A percentile compares a stretch with the other conserved stretches of the same genome.
phyloP scores from a whole-genome alignment of 257 asterid species.

The Ocimum tenuiflorum region DNA sequence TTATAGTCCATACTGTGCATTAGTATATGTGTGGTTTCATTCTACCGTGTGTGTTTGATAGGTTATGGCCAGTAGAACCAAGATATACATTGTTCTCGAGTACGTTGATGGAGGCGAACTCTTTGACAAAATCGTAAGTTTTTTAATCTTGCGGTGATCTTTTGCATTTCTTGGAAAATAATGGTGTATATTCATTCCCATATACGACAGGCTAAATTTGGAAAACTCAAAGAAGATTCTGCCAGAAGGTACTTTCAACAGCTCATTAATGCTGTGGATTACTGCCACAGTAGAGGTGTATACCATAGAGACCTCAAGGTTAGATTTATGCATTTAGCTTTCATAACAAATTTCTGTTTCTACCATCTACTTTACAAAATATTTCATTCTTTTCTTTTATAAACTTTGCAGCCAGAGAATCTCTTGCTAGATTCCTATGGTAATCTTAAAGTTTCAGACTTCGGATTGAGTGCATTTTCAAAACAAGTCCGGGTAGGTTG shows the following conservation, averaged over 20 bases:
- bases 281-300: slow-evolving; percentile 85
- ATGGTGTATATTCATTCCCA: not conserved
- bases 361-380: not conserved
- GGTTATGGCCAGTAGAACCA: slow-evolving; percentile 82
- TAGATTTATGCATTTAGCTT: not conserved
- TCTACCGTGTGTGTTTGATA: slow-evolving; percentile 7
- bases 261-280: slow-evolving; percentile 81
- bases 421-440: slow-evolving; percentile 61
- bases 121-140: slow-evolving; percentile 71
- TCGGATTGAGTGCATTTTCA: slow-evolving; percentile 71
- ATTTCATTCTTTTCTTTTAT: not conserved
- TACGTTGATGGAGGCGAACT: slow-evolving; percentile 81
- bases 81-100: slow-evolving; percentile 75
- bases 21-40: no score
- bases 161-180: not conserved
- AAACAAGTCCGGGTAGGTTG: slow-evolving; percentile 62
- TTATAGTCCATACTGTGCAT: not conserved
- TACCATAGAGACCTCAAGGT: slow-evolving; percentile 87
- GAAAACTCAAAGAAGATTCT: slow-evolving; percentile 60
- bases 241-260: no score
- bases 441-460: slow-evolving; percentile 69
- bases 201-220: slow-evolving; percentile 49
- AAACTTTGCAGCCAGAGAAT: slow-evolving; percentile 70
- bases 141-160: not conserved
- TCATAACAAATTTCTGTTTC: not conserved